Base-by-base conservation (phyloP, 2,329 filamentous ascomycete genomes). In the Fusarium proliferatum region DNA sequence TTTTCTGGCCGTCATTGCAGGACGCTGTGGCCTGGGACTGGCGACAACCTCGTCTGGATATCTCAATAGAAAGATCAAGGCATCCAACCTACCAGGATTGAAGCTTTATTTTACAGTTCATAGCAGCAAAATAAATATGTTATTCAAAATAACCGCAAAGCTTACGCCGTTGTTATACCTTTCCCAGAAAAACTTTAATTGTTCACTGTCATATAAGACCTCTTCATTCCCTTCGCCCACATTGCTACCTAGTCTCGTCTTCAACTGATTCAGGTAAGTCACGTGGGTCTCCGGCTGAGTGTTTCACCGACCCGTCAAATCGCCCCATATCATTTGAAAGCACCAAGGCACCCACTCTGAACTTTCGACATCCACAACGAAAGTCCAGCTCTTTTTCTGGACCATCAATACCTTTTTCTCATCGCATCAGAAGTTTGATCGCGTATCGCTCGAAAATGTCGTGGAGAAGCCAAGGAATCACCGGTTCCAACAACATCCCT, bases 401-500 rank as follows among this genome's bases (percentile, higher is more conserved):
- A 42, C 43, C 42, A 51, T 61, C 64, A 11, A 36, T 49, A 51
- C 34, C 49, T 42, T 67, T 57, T 61, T 36, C 26, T 38, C 7
- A 52, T 16, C 43, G n/a, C 26, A 66, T 71, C 51, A 52, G 41
- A 39, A 33, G 41, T 64, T 49, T 45, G 45, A 66, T 51, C 59
- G 42, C 53, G 23, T 34, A 53, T 38, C 38, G 19, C 9, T 39
- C 38, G 30, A 41, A 53, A 86, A 92, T 92, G 90, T 86, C 90
- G 79, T 92, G 90, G 90, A 87, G 90, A 86, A 90, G 85, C 66
- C 90, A 92, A 82, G 96, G 96, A 77, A 97, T 97, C 82, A 99
- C 96, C 26, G 96, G 96, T 59, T 98, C 97, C 49, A 99, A 99
- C 85, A 98, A 98, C 80, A 97, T 99, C 79, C 96, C 96, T 69